Conservation (phyloP, 768 basidiomycete species). For the Russula emetica region DNA sequence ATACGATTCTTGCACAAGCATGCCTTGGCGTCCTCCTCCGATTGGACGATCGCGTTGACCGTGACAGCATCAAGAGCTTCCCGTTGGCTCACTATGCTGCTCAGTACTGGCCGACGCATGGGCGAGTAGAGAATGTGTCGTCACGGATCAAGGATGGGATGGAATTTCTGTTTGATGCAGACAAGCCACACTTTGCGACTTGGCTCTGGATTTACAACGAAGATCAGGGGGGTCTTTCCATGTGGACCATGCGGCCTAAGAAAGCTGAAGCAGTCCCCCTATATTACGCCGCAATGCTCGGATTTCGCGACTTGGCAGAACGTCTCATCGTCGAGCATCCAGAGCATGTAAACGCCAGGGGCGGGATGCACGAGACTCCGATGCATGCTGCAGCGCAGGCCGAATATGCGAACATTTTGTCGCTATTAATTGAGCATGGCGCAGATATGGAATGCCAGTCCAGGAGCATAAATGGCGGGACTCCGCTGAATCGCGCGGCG, state of each 20-base stretch:
- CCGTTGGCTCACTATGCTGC: not conserved
- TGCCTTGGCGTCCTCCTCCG: constrained; percentile 1
- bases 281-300: not conserved
- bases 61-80: not conserved
- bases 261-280: not conserved
- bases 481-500: not conserved
- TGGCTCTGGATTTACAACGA: constrained; percentile 3
- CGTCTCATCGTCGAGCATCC: not conserved
- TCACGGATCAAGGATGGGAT: not conserved
- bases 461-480: not conserved
- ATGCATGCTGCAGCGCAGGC: rapidly evolving
- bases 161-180: not conserved
- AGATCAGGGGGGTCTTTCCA: not conserved
- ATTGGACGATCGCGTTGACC: not conserved
- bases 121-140: not conserved
- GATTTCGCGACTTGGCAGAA: not conserved
- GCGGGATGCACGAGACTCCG: not conserved
- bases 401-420: not conserved
- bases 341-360: not conserved
- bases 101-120: not conserved
- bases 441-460: not conserved
- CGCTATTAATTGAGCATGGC: not conserved
- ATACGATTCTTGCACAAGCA: constrained; percentile 3
- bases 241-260: not conserved
- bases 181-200: not conserved